Conservation (phyloP, 2,329 filamentous ascomycete species). For the Colletotrichum sp. region DNA sequence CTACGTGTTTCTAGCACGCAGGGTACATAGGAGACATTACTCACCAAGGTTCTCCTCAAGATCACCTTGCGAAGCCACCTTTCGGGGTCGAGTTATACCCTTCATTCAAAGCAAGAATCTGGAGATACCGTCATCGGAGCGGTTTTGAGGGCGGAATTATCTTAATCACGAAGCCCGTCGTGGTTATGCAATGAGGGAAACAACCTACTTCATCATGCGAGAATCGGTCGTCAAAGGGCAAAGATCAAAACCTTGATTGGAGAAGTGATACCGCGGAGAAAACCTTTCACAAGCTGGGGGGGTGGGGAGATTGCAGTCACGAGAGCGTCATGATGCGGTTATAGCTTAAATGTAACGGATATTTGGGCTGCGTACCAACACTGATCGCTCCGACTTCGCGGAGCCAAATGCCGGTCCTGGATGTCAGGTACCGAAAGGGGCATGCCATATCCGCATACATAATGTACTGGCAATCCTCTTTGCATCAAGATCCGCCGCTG, state of each 20-base stretch:
- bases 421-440: not conserved
- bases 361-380: not conserved
- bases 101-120: not conserved
- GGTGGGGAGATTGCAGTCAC: fast-evolving
- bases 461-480: not conserved
- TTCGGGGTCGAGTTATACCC: not conserved
- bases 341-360: not conserved
- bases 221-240: not conserved
- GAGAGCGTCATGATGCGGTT: not conserved
- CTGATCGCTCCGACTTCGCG: not conserved
- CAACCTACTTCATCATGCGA: not conserved
- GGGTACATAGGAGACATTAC: not conserved
- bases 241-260: not conserved
- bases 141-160: not conserved
- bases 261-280: not conserved
- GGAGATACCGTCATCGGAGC: not conserved
- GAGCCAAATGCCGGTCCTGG: not conserved
- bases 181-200: not conserved
- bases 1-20: not conserved
- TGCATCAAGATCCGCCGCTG: not conserved
- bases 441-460: not conserved
- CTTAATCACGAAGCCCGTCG: not conserved
- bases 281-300: not conserved
- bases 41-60: fast-evolving
- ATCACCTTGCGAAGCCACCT: not conserved